Evolutionary conservation across 2,329 filamentous ascomycete genomes (phyloP).

Genomic region (Periglandula ipomoeae): DNA sequence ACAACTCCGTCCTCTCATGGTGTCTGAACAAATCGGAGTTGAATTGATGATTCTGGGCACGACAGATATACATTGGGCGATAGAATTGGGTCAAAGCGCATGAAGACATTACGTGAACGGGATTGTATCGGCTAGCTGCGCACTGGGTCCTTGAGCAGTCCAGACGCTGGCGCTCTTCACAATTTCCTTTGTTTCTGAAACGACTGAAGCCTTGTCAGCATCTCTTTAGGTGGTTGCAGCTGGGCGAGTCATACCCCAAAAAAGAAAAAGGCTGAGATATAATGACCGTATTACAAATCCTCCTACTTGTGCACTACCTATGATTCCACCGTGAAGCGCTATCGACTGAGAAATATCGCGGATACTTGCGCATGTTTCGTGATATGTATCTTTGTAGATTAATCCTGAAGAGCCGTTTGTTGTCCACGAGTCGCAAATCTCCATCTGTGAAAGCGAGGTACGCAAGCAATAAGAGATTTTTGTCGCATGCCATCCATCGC

Average conservation of each 20-base stretch:
- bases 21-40: conserved; percentile 19
- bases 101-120: conserved; percentile 35
- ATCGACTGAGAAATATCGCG: no score
- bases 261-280: conserved; percentile 29
- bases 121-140: conserved; percentile 33
- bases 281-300: conserved; percentile 11
- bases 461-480: no score
- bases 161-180: conserved; percentile 10
- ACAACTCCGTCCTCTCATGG: conserved; percentile 13
- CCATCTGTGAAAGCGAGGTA: no score
- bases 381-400: no score
- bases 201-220: conserved; percentile 22
- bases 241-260: conserved; percentile 18
- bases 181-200: conserved; percentile 29
- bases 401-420: no score
- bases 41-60: conserved; percentile 24
- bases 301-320: neutral
- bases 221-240: conserved; percentile 23
- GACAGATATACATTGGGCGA: conserved; percentile 26
- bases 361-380: no score
- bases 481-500: neutral
- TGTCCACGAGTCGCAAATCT: no score
- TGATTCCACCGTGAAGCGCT: no score
- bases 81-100: conserved; percentile 30
- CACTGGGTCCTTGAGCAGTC: conserved; percentile 20